Percentiles rank a stretch among this genome's conserved stretches.
phyloP scores from a whole-genome alignment of 2,329 filamentous ascomycete genomes.

The Alternaria dauci region DNA sequence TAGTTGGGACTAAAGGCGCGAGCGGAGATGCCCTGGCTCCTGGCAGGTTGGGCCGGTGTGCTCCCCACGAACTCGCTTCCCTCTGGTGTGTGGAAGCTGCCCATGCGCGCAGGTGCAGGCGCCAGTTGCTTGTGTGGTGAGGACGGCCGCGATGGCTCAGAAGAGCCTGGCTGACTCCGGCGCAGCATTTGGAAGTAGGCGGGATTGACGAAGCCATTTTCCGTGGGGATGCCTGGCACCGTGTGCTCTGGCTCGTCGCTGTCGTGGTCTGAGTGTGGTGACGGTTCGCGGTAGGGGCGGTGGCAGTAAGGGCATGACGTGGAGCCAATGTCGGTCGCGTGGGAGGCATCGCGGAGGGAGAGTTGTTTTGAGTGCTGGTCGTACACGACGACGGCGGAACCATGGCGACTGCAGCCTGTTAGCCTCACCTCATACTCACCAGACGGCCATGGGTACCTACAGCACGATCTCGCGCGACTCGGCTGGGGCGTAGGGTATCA shows the following conservation, averaged over 20 bases:
- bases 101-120: constrained; percentile 39
- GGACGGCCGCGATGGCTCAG: constrained; percentile 56
- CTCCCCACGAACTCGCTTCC: constrained; percentile 60
- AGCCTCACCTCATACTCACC: constrained; percentile 12
- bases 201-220: constrained; percentile 81
- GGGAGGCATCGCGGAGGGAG: constrained; percentile 73
- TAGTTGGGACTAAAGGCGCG: constrained; percentile 92
- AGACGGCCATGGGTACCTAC: constrained; percentile 60
- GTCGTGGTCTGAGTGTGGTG: constrained; percentile 43
- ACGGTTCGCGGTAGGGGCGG: constrained; percentile 67
- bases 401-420: constrained; percentile 74
- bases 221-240: constrained; percentile 41
- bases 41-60: constrained; percentile 50
- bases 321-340: constrained; percentile 62
- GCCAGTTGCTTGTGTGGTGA: constrained; percentile 59
- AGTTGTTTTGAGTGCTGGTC: constrained; percentile 86
- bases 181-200: constrained; percentile 96
- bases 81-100: constrained; percentile 54
- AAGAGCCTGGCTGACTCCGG: constrained; percentile 63
- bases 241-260: constrained; percentile 45
- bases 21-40: constrained; percentile 75
- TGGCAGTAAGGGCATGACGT: constrained; percentile 91
- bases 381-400: constrained; percentile 90
- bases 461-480: constrained; percentile 82
- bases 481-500: constrained; percentile 77